A percentile compares a stretch with the other conserved stretches of the same genome.
Conservation (phyloP, 1,284 basidiomycete genomes). For the Leccinum insigne region DNA sequence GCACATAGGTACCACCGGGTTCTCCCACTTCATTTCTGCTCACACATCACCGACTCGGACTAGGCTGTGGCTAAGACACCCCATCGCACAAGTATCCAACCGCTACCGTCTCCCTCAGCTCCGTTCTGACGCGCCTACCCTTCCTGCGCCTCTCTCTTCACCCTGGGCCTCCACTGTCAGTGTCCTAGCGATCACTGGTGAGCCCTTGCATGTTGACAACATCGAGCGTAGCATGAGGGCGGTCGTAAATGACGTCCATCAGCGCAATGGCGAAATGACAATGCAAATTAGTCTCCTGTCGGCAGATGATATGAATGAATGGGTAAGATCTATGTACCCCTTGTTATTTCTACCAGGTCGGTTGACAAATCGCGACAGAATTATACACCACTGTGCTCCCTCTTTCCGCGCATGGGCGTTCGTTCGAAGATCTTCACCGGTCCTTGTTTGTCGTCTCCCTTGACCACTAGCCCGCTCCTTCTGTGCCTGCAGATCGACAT, state of each 20-base stretch:
- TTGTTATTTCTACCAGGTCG: neutral
- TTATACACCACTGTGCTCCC: slow-evolving; percentile 8
- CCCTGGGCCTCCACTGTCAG: too few species aligned
- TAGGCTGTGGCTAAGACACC: slow-evolving; percentile 69
- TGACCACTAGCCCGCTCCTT: slow-evolving; percentile 55
- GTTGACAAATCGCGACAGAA: too few species aligned
- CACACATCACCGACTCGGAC: slow-evolving; percentile 5
- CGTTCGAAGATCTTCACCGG: slow-evolving; percentile 21
- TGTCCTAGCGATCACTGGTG: slow-evolving; percentile 52
- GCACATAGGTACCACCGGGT: neutral
- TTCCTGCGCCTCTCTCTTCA: too few species aligned
- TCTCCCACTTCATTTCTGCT: neutral
- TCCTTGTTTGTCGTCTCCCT: slow-evolving; percentile 65
- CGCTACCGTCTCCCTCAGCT: slow-evolving; percentile 70
- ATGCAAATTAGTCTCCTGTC: slow-evolving; percentile 74
- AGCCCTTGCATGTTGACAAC: slow-evolving; percentile 43
- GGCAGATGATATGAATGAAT: slow-evolving; percentile 80
- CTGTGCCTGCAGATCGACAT: slow-evolving; percentile 24
- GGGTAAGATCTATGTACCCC: slow-evolving; percentile 48
- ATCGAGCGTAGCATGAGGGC: slow-evolving; percentile 70
- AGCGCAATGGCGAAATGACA: slow-evolving; percentile 30
- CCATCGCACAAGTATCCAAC: slow-evolving; percentile 71
- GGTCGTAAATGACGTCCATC: slow-evolving; percentile 70
- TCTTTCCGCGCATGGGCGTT: slow-evolving; percentile 18
- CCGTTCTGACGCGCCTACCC: slow-evolving; percentile 60